Evolutionary conservation across 2,329 filamentous ascomycete genomes (phyloP).

Genomic region (Harringtonia lauricola): DNA sequence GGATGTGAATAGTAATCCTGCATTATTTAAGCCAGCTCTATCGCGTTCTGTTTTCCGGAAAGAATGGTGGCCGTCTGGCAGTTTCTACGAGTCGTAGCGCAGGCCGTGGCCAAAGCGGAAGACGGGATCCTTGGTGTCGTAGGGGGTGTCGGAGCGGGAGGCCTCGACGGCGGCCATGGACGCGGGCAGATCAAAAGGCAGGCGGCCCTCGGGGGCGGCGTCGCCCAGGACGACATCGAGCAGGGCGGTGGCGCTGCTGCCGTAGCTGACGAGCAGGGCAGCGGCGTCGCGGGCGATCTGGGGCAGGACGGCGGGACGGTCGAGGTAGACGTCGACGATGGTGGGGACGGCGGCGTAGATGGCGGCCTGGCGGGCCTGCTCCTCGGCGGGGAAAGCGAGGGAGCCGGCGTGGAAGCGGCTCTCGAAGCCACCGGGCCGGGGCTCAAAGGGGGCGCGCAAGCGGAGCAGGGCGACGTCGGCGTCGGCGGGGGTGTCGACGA

Average conservation of each 20-base stretch:
- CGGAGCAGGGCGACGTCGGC: constrained; percentile 30
- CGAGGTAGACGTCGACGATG: constrained; percentile 32
- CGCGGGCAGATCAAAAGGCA: constrained; percentile 21
- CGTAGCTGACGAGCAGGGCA: no score
- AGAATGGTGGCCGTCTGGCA: no score
- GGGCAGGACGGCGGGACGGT: constrained; percentile 29
- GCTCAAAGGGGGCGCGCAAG: constrained; percentile 26
- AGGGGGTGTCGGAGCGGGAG: constrained; percentile 17
- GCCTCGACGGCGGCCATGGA: constrained; percentile 30
- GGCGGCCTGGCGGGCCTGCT: constrained; percentile 12
- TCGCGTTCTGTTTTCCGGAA: no score
- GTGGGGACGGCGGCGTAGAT: constrained; percentile 27
- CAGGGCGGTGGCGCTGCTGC: constrained; percentile 21
- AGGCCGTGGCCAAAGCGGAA: constrained; percentile 21
- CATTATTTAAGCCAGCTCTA: no score
- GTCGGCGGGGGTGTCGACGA: constrained; percentile 23
- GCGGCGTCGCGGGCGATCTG: constrained; percentile 14
- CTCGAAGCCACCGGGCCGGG: constrained; percentile 29
- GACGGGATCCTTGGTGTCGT: constrained; percentile 16
- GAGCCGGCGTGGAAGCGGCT: constrained; percentile 25
- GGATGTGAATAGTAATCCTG: no score
- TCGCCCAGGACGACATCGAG: constrained; percentile 29
- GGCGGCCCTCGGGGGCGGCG: constrained; percentile 16
- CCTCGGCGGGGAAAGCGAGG: not conserved
- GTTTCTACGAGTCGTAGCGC: constrained; percentile 8